Conservation (phyloP, 805 yeast genomes). For the Pichia manshurica region DNA sequence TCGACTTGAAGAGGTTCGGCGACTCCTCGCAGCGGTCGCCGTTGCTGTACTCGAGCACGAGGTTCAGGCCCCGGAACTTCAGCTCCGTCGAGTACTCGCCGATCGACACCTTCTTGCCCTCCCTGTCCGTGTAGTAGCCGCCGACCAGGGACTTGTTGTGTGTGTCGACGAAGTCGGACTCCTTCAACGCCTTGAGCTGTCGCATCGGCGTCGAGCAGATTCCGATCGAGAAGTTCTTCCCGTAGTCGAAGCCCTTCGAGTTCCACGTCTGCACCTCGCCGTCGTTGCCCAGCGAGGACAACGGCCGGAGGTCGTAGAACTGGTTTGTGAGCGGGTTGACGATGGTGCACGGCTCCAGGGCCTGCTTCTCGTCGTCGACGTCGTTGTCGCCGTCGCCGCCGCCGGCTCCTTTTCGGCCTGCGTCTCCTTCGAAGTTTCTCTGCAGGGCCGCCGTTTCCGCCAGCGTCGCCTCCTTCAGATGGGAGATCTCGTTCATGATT, state of each 20-base stretch:
- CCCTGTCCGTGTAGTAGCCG: conserved; percentile 47
- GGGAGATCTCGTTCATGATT: not conserved
- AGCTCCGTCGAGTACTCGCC: conserved; percentile 63
- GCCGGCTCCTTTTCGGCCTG: not conserved
- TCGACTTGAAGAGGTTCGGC: conserved; percentile 47
- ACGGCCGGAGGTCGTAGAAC: conserved; percentile 40
- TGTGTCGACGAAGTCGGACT: conserved; percentile 30
- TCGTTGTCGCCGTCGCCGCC: not conserved
- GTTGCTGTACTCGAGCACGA: conserved; percentile 61
- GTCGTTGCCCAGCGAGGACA: conserved; percentile 29
- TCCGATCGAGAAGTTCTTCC: conserved; percentile 69
- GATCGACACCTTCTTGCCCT: conserved; percentile 42
- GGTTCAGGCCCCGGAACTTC: conserved; percentile 61
- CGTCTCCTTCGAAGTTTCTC: no score
- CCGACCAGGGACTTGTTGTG: conserved; percentile 44
- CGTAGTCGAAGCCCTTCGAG: conserved; percentile 65
- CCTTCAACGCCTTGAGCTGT: conserved; percentile 19
- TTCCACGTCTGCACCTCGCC: conserved; percentile 47
- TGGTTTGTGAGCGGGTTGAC: conserved; percentile 39
- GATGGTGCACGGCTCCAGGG: conserved; percentile 37
- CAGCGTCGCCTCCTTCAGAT: conserved; percentile 1
- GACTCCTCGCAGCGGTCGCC: conserved; percentile 54
- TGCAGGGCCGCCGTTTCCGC: no score
- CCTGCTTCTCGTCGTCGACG: not conserved
- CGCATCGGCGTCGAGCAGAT: conserved; percentile 55